Conservation (phyloP, 257 asterid species). For the Ilex asprella region DNA sequence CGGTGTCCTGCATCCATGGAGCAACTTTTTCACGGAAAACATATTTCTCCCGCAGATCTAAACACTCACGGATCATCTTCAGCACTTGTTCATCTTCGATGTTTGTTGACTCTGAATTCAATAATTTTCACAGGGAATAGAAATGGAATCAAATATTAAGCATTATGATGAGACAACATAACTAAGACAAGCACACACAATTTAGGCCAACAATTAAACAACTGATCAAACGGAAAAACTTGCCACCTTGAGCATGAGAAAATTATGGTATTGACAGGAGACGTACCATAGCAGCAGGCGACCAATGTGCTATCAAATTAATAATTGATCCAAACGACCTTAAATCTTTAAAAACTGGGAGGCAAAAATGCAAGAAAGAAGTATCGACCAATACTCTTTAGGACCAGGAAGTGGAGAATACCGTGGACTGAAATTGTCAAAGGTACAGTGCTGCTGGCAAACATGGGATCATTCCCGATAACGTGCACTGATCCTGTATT, state of each 20-base stretch:
- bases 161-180: background rate
- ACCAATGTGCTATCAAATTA: background rate
- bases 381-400: constrained; percentile 12
- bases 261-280: background rate
- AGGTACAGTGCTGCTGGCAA: constrained; percentile 35
- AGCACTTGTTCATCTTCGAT: constrained; percentile 78
- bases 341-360: background rate
- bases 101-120: constrained; percentile 49
- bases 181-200: background rate
- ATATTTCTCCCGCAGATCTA: constrained; percentile 73
- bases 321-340: background rate
- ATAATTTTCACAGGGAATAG: constrained; percentile 26
- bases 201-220: background rate
- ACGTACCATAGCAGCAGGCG: background rate
- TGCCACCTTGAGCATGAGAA: background rate
- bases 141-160: constrained; percentile 15
- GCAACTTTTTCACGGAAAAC: constrained; percentile 67
- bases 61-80: constrained; percentile 74
- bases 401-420: constrained; percentile 35
- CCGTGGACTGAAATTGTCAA: constrained; percentile 47
- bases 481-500: constrained; percentile 27
- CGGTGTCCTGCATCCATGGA: constrained; percentile 54
- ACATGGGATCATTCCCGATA: constrained; percentile 33
- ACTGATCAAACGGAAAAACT: background rate
- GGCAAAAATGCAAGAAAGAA: constrained; percentile 1